phyloP scores from a whole-genome alignment of 352 stramenopile genomes.

The Aphanomyces invadans region DNA sequence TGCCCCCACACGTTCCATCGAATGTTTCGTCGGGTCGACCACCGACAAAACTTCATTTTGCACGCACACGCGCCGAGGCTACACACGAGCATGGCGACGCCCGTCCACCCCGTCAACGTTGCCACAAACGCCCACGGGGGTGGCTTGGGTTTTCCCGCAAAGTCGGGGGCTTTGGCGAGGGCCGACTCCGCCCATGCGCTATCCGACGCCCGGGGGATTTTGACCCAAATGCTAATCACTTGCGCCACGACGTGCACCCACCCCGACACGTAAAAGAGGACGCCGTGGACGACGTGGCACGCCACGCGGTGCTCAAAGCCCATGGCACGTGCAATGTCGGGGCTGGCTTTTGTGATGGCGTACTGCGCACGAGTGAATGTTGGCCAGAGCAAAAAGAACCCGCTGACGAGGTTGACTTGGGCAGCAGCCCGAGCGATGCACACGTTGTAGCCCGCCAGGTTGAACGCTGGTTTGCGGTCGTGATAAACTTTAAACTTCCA shows the following conservation, averaged over 20 bases:
- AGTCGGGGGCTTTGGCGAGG: background rate
- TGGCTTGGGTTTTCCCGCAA: background rate
- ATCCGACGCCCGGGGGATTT: background rate
- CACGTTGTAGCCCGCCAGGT: background rate
- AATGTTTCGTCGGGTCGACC: constrained; percentile 15
- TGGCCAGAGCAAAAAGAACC: background rate
- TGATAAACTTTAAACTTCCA: constrained; percentile 5
- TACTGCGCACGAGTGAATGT: background rate
- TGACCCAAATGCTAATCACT: background rate
- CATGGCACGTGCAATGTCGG: background rate
- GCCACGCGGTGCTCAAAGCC: background rate
- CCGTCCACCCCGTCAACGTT: constrained; percentile 37
- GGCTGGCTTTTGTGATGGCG: background rate
- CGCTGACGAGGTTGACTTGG: constrained; percentile 8
- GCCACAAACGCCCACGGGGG: constrained; percentile 8
- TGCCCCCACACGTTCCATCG: background rate
- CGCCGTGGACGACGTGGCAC: constrained; percentile 2
- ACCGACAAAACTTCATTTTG: constrained; percentile 24
- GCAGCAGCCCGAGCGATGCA: background rate
- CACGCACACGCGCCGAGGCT: constrained; percentile 28
- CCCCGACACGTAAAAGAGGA: constrained; percentile 2
- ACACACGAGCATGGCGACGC: constrained; percentile 32
- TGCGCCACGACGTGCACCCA: constrained; percentile 1
- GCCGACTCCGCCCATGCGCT: background rate
- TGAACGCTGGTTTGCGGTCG: background rate